These are phyloP conservation scores for Plectranthus barbatus DNA, from an alignment of 257 asterid genomes.

Conservation along the genomic window DNA sequence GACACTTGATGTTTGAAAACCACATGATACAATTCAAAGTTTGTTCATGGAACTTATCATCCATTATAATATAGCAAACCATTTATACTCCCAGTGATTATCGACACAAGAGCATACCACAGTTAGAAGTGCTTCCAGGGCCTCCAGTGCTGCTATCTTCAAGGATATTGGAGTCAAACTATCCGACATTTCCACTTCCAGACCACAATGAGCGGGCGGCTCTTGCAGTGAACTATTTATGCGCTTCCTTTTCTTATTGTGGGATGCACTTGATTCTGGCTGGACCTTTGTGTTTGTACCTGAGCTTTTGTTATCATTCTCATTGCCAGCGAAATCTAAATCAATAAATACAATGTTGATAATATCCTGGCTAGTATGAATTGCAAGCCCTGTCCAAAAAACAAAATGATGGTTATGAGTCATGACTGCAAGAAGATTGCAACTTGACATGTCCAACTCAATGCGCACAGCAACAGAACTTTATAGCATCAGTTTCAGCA, in stretches of 20 bases:
- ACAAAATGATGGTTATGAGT: too few species aligned
- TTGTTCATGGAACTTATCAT: background rate
- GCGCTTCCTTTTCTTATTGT: constrained; percentile 71
- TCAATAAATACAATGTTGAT: constrained; percentile 50
- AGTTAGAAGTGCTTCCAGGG: constrained; percentile 63
- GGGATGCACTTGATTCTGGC: constrained; percentile 26
- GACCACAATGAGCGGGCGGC: constrained; percentile 30
- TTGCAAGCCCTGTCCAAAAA: constrained; percentile 49
- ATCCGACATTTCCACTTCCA: constrained; percentile 29
- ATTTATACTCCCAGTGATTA: background rate
- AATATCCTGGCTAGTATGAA: constrained; percentile 45
- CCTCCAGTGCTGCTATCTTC: constrained; percentile 80
- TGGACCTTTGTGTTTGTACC: constrained; percentile 28
- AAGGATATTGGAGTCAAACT: constrained; percentile 38
- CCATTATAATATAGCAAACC: background rate
- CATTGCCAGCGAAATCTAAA: constrained; percentile 33
- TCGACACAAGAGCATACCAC: constrained; percentile 41
- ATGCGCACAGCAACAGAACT: background rate
- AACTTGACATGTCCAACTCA: background rate
- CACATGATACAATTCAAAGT: background rate
- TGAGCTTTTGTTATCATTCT: constrained; percentile 25
- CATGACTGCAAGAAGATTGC: too few species aligned
- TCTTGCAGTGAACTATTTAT: constrained; percentile 30
- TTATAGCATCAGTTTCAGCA: background rate
- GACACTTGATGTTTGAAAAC: background rate